phyloP scores from a whole-genome alignment of 768 basidiomycete species.

The Termitomyces bulborhizus region DNA sequence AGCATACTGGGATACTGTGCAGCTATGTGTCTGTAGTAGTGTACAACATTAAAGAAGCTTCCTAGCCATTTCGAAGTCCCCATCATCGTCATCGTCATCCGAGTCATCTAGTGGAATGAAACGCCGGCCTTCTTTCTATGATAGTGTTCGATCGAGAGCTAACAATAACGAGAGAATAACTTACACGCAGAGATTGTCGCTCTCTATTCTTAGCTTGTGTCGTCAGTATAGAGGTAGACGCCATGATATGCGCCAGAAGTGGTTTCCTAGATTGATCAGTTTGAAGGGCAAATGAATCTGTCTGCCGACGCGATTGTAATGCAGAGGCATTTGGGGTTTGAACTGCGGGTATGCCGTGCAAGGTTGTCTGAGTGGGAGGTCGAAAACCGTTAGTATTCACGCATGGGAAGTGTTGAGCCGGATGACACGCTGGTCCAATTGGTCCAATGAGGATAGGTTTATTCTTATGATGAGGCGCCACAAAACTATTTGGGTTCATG shows the following conservation, averaged over 20 bases:
- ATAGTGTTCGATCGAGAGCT: background rate
- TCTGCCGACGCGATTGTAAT: background rate
- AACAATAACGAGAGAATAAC: slow-evolving; percentile 4
- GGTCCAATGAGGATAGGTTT: background rate
- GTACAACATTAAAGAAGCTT: background rate
- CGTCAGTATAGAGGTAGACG: background rate
- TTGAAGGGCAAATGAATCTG: background rate
- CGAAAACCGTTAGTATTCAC: background rate
- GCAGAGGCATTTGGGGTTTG: background rate
- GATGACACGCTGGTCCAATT: background rate
- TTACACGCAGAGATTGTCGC: slow-evolving; percentile 21
- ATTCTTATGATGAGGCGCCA: background rate
- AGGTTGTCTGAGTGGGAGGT: background rate
- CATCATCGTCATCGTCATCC: slow-evolving; percentile 20
- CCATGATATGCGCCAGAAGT: background rate
- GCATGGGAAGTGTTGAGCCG: background rate
- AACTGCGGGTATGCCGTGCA: background rate
- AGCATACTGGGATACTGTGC: no score
- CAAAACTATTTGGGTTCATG: background rate
- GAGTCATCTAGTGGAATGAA: slow-evolving; percentile 43
- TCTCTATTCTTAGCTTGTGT: slow-evolving; percentile 13
- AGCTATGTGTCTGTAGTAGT: background rate
- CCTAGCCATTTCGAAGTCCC: background rate
- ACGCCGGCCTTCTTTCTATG: slow-evolving; percentile 36
- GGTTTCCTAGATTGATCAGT: background rate